These are phyloP conservation scores for Aristolochia fimbriata DNA, from an alignment of 164 flowering plant species.

Conservation along the genomic window DNA sequence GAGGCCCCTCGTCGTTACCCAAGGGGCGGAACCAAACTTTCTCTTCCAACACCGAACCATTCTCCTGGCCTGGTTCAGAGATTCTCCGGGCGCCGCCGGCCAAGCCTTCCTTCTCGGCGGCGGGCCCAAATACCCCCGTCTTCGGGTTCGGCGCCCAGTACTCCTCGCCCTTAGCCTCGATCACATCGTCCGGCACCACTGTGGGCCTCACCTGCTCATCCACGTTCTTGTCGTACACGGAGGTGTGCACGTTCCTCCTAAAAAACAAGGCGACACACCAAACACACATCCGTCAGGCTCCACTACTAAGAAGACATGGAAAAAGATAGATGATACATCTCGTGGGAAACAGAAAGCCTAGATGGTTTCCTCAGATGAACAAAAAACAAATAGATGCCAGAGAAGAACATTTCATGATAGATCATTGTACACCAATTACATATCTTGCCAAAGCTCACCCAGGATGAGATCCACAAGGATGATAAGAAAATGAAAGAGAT, in stretches of 20 bases:
- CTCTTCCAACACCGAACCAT: conserved; percentile 56
- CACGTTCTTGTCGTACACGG: conserved; percentile 70
- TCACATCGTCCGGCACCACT: conserved; percentile 53
- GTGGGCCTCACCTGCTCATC: conserved; percentile 48
- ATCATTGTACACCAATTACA: not conserved
- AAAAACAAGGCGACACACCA: not conserved
- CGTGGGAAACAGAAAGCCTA: no score
- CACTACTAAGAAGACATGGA: not conserved
- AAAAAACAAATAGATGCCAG: not conserved
- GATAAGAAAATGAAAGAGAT: no score
- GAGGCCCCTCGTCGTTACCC: conserved; percentile 58
- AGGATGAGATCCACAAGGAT: no score
- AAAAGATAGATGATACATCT: no score
- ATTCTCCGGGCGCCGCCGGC: conserved; percentile 9
- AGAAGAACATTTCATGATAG: not conserved
- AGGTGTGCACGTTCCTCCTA: conserved; percentile 44
- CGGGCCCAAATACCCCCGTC: conserved; percentile 83
- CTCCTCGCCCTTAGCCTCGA: conserved; percentile 38
- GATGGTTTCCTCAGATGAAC: not conserved
- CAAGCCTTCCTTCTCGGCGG: conserved; percentile 14
- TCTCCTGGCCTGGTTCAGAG: conserved; percentile 4
- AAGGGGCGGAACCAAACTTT: conserved; percentile 78
- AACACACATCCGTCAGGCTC: not conserved
- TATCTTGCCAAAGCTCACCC: no score
- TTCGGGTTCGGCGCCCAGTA: conserved; percentile 84